Evolutionary conservation across 2,329 filamentous ascomycete species (phyloP), one percentile per base, ranked within the genome.

Genomic region (Balansia obtecta): DNA sequence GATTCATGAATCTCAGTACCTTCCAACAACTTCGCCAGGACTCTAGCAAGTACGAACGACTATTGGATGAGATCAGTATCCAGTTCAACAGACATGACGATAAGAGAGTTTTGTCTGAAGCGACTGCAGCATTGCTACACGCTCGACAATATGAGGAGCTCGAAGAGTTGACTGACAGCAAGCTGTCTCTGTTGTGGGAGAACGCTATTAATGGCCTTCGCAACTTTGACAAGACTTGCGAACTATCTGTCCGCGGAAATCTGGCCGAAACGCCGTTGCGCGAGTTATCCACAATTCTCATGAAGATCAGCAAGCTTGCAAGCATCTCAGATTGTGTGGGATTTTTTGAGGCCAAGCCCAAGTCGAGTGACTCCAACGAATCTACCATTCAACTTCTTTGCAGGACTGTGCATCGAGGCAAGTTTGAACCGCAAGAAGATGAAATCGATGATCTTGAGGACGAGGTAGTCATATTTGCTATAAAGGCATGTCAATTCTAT

Each of bases 51-150:
- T 95, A 94, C 61, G 80, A 83, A 7, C 81, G 84, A 20, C 71
- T 97, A 32, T 73, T 98, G 1, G 89, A 95, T 57, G 90, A 96
- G 60, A 88, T 97, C 58, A 89, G 87, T 65, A 88, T 88, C 52
- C 93, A 98, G 60, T 97, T 98, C 68, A 82, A 86, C 59, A 82
- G 88, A n/a, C 93, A 98, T 62, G 86, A 87, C 42, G 88, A 95
- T 60, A 85, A 87, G 58, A 79, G 80, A 50, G 90, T 97, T 16
- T 74, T 98, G 44, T 81, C 82, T 11, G 90, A 96, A 65, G 91
- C 89, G 13, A 85, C 86, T 30, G 76, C 82, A 20, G 87, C 90
- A 5, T 79, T 98, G 38, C 70, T 95, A 33, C 88, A 94, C 62
- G 89, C 91, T 9, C 83, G 87, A 56, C 83, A 83, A 53, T 91